A percentile compares a stretch with the other conserved stretches of the same genome.
Evolutionary conservation across 306 rosid species (phyloP).

Genomic region (Vigna hirtella): DNA sequence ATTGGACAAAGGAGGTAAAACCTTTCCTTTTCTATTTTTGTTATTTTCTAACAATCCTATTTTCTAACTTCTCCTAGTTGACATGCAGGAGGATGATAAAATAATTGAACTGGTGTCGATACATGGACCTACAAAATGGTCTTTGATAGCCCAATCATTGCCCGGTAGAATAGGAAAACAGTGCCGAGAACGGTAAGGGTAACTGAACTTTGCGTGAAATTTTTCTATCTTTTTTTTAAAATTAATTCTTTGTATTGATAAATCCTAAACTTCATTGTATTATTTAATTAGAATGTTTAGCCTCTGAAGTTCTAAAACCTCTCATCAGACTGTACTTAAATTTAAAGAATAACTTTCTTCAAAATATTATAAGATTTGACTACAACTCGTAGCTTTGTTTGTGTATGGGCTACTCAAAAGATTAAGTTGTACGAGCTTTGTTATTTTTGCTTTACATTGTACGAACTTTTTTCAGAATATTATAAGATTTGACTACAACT

Average conservation of each 20-base stretch:
- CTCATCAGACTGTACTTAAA: neutral
- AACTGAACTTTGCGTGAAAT: slow-evolving; percentile 8
- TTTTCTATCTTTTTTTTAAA: neutral
- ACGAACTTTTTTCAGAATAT: neutral
- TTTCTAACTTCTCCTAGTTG: slow-evolving; percentile 44
- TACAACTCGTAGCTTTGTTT: slow-evolving; percentile 24
- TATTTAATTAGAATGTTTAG: neutral
- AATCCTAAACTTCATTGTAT: neutral
- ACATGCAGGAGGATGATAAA: slow-evolving; percentile 86
- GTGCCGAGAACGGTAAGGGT: slow-evolving; percentile 87
- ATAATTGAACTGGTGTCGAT: slow-evolving; percentile 75
- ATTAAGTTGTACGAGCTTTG: neutral
- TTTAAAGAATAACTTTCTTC: neutral
- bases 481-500: slow-evolving; percentile 10
- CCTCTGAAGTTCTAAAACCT: slow-evolving; percentile 29
- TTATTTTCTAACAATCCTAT: slow-evolving; percentile 22
- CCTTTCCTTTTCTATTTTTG: slow-evolving; percentile 16
- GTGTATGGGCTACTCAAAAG: slow-evolving; percentile 1
- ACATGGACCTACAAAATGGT: slow-evolving; percentile 94
- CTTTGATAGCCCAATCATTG: slow-evolving; percentile 87
- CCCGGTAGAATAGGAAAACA: slow-evolving; percentile 99
- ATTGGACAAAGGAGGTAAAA: slow-evolving; percentile 91
- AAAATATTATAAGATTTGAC: neutral
- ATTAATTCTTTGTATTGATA: neutral
- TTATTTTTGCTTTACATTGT: neutral